Conservation (phyloP, 495 filamentous ascomycete genomes). For the Aspergillus campestris region DNA sequence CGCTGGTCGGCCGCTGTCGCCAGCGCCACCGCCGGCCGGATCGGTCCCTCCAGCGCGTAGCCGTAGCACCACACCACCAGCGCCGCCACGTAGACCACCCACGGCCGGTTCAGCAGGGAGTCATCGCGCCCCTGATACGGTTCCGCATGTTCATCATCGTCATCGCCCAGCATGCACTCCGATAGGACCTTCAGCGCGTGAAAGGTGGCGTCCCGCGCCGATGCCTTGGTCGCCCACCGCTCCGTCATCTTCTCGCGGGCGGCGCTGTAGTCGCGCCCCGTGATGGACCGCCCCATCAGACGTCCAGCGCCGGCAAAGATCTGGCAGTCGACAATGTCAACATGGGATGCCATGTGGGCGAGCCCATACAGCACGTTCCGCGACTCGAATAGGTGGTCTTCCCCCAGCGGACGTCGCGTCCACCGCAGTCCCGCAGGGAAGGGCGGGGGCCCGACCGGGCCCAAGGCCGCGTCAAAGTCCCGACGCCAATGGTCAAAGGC, state of each 20-base stretch:
- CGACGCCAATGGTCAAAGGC: slow-evolving; percentile 94
- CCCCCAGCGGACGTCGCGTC: slow-evolving; percentile 43
- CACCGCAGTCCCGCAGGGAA: slow-evolving; percentile 27
- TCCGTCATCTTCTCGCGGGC: slow-evolving; percentile 81
- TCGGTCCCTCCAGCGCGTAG: slow-evolving; percentile 79
- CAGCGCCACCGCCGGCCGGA: slow-evolving; percentile 45
- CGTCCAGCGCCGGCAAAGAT: slow-evolving; percentile 85
- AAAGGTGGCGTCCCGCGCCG: slow-evolving; percentile 86
- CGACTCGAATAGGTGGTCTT: slow-evolving; percentile 76
- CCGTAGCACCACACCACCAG: slow-evolving; percentile 95
- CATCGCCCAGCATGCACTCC: slow-evolving; percentile 59
- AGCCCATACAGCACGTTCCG: slow-evolving; percentile 85
- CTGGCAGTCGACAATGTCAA: slow-evolving; percentile 95
- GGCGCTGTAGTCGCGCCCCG: slow-evolving; percentile 66
- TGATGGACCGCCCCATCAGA: slow-evolving; percentile 79
- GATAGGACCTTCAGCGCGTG: slow-evolving; percentile 85
- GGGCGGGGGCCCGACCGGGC: slow-evolving; percentile 32
- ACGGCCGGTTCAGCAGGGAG: slow-evolving; percentile 82
- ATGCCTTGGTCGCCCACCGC: slow-evolving; percentile 84
- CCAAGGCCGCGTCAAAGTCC: slow-evolving; percentile 82
- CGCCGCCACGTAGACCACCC: slow-evolving; percentile 93
- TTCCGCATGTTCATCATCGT: slow-evolving; percentile 13
- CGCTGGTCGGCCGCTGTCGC: slow-evolving; percentile 55
- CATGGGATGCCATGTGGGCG: slow-evolving; percentile 97
- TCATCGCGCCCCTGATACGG: slow-evolving; percentile 80